phyloP scores from a whole-genome alignment of 306 rosid species.

The Inga leiocalycina region DNA sequence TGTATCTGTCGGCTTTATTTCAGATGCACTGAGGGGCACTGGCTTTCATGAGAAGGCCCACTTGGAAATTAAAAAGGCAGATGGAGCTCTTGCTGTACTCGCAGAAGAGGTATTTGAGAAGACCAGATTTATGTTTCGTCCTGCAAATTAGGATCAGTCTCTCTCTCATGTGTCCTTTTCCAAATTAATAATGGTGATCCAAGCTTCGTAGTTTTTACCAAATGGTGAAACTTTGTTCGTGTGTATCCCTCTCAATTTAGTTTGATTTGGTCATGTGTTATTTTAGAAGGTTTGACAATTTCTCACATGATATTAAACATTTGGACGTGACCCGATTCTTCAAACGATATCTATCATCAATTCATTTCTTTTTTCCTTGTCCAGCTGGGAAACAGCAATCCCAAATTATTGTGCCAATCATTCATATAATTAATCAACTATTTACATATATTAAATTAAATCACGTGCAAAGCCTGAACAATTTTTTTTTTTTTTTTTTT shows the following conservation, averaged over 20 bases:
- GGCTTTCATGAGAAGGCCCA: constrained; percentile 59
- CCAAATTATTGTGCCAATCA: background rate
- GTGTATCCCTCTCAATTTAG: background rate
- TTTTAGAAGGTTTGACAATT: background rate
- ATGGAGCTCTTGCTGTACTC: constrained; percentile 58
- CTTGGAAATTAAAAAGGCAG: constrained; percentile 71
- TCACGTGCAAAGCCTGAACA: background rate
- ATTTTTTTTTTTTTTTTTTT: too few relatives aligned
- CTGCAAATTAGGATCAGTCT: background rate
- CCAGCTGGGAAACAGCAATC: background rate
- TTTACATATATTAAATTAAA: background rate
- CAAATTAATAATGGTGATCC: too few relatives aligned
- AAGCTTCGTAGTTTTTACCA: background rate
- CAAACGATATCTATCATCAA: background rate
- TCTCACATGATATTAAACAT: background rate
- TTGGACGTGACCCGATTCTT: background rate
- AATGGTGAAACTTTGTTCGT: background rate
- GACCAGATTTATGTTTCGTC: constrained; percentile 48
- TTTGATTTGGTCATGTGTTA: background rate
- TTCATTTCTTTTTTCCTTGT: background rate
- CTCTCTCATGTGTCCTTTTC: background rate
- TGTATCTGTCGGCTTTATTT: constrained; percentile 67
- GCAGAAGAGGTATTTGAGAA: constrained; percentile 83
- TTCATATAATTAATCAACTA: background rate
- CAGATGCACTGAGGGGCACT: constrained; percentile 75